phyloP scores from a whole-genome alignment of 176 grass and related monocot species.

The Avena atlantica region DNA sequence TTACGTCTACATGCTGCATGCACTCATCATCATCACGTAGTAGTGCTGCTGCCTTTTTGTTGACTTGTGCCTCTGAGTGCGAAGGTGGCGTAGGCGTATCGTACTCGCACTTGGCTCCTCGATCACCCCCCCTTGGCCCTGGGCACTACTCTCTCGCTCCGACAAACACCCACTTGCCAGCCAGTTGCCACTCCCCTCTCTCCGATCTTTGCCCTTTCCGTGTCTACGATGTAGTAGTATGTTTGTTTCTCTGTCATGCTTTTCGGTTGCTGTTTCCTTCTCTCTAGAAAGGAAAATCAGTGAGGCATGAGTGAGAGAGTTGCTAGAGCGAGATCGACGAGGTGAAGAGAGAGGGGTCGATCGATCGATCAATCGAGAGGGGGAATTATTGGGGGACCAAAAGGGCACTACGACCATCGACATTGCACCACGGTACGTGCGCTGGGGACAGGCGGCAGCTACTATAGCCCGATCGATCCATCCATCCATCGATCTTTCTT shows the following conservation, averaged over 20 bases:
- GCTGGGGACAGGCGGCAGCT: slow-evolving; percentile 46
- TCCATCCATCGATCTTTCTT: background rate
- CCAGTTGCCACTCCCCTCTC: background rate
- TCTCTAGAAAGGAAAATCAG: slow-evolving; percentile 25
- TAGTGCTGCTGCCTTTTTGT: background rate
- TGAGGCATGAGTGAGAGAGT: background rate
- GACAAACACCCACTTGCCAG: slow-evolving; percentile 22
- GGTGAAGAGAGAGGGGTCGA: background rate
- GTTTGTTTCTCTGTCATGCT: slow-evolving; percentile 38
- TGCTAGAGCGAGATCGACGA: background rate
- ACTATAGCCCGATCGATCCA: background rate
- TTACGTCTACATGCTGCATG: background rate
- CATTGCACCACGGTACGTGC: slow-evolving; percentile 44
- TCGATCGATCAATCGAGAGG: background rate
- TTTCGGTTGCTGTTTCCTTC: slow-evolving; percentile 18
- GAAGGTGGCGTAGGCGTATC: slow-evolving; percentile 15
- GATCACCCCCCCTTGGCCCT: background rate
- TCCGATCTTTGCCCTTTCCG: background rate
- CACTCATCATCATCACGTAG: background rate
- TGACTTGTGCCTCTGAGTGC: slow-evolving; percentile 8
- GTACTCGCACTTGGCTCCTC: background rate
- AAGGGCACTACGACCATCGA: slow-evolving; percentile 44
- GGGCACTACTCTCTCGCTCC: slow-evolving; percentile 42
- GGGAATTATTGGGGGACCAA: slow-evolving; percentile 61
- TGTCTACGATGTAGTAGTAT: slow-evolving; percentile 22